A percentile compares a stretch with the other conserved stretches of the same genome.
These are phyloP conservation scores for Eucalyptus sideroxylon DNA, from an alignment of 345 rosid species.

Conservation along the genomic window DNA sequence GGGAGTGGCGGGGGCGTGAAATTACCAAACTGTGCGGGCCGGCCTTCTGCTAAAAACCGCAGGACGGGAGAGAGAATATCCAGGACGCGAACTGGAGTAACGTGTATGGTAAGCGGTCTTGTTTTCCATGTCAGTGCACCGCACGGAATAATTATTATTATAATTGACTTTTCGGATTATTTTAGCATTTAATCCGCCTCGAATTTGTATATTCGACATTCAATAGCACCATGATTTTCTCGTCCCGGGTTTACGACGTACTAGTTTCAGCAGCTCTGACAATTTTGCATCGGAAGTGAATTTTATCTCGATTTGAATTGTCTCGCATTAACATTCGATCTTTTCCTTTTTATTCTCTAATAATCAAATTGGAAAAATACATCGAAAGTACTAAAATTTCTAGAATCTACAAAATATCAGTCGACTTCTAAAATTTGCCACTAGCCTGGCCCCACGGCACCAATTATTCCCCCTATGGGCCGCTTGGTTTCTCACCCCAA, in stretches of 20 bases:
- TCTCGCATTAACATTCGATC: not conserved
- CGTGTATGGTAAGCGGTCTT: not conserved
- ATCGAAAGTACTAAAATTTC: no score
- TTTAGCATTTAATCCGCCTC: not conserved
- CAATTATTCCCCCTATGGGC: no score
- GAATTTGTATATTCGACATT: not conserved
- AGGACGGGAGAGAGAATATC: not conserved
- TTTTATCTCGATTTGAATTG: not conserved
- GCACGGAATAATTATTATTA: not conserved
- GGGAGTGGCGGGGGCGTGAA: not conserved
- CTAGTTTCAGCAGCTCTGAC: no score
- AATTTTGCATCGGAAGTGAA: not conserved
- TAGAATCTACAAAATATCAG: not conserved
- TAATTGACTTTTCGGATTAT: not conserved
- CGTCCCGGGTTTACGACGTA: no score
- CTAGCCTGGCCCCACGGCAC: not conserved
- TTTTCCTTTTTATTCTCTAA: not conserved
- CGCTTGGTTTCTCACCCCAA: not conserved
- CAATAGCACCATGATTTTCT: not conserved
- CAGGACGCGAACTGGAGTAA: not conserved
- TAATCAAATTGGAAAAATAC: not conserved
- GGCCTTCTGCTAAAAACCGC: not conserved
- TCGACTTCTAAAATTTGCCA: not conserved
- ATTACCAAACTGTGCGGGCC: not conserved
- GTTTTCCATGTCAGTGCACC: not conserved